Percentiles rank a stretch among this genome's conserved stretches.
phyloP scores from a whole-genome alignment of 1,284 basidiomycete species.

The Melampsora americana region DNA sequence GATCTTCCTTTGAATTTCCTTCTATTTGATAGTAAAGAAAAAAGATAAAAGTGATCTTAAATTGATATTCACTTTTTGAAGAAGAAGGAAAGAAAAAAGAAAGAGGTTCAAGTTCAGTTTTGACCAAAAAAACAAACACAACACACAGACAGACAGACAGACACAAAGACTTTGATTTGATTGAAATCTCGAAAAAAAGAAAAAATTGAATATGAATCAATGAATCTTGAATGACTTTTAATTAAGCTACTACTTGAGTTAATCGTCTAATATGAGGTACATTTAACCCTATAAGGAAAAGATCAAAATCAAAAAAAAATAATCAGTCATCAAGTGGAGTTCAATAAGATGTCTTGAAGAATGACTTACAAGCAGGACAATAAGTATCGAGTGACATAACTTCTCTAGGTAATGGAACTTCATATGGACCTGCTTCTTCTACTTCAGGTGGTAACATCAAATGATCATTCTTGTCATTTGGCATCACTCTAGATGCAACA shows the following conservation, averaged over 20 bases:
- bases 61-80: too few species aligned
- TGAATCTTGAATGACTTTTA: too few species aligned
- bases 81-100: too few species aligned
- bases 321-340: background rate
- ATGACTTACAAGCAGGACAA: slow-evolving; percentile 44
- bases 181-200: too few species aligned
- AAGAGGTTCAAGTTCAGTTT: too few species aligned
- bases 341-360: background rate
- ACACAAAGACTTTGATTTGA: too few species aligned
- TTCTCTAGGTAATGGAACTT: slow-evolving; percentile 67
- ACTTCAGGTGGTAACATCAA: slow-evolving; percentile 87
- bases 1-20: too few species aligned
- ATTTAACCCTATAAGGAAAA: slow-evolving; percentile 37
- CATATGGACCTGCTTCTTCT: slow-evolving; percentile 89
- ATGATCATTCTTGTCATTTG: slow-evolving; percentile 92
- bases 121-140: too few species aligned
- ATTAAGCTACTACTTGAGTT: slow-evolving; percentile 31
- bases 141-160: too few species aligned
- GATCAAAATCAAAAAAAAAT: background rate
- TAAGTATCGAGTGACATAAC: slow-evolving; percentile 46
- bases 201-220: too few species aligned
- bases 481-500: slow-evolving; percentile 88
- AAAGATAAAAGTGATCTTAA: too few species aligned
- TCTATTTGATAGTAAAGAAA: too few species aligned
- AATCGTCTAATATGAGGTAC: slow-evolving; percentile 44